Base-by-base conservation (phyloP, 176 grass and related monocot genomes). In the Canna indica region DNA sequence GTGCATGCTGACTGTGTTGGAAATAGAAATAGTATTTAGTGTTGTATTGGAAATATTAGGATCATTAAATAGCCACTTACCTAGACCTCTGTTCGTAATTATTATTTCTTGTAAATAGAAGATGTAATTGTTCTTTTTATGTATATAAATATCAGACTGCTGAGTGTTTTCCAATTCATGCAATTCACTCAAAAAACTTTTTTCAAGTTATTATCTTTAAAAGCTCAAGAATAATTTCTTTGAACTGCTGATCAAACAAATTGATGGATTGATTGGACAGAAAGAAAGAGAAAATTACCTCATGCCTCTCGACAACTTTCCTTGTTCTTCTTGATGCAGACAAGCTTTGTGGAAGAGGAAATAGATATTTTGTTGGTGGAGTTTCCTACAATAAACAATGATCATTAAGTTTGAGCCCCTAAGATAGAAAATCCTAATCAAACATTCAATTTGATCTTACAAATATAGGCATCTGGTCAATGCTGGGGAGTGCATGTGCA, bases 341-440 rank as follows among this genome's bases (percentile, higher is more conserved):
- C 72, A 95, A 64, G 75, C 61, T 87, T 45, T 90, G 89, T 54
- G 74, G 76, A 65, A 81, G 52, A 64, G 77, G 64, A 80, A 73
- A 35, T 59, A 82, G 74, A 87, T 75, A 81, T 83, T 99, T 99
- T 80, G 77, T 82, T 14, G 89, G 56, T 27, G 89, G 94, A 31
- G 69, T 90, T 82, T 93, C 94, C 89, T 99, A 83, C 33, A 81
- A 60, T 70, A 59, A 61, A 71, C 7, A 56, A 62, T 72, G 74
- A 69, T 71, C n/a, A 67, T 5, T 36, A 67, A 75, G 36, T n/a
- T 26, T 24, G 53, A 36, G 41, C 52, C 34, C 24, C 83, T 45
- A 56, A 16, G 64, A 22, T 54, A 22, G 59, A 46, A 14, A 53
- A 68, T 52, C 31, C 38, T 78, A 76, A 28, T 36, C 71, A 47